These are phyloP conservation scores for Mycena chlorophos DNA, from an alignment of 768 basidiomycete species.

Conservation along the genomic window DNA sequence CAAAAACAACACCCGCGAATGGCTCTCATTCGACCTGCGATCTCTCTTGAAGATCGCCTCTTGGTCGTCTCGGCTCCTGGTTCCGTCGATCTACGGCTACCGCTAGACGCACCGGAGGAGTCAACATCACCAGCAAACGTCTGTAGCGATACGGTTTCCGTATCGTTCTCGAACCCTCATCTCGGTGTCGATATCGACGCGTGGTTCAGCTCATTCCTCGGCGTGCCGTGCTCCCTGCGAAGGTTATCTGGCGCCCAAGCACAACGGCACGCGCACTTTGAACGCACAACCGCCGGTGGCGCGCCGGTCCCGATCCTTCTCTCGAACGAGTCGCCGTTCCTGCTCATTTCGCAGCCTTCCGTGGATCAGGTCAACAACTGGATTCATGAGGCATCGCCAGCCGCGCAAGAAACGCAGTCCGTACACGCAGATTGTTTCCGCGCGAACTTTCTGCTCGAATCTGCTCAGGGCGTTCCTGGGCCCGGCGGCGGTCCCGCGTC, in stretches of 20 bases:
- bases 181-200: conserved; percentile 7
- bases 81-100: conserved; percentile 12
- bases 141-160: conserved; percentile 14
- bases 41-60: conserved; percentile 9
- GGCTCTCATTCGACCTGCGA: conserved; percentile 17
- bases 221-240: conserved; percentile 13
- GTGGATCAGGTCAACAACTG: conserved; percentile 22
- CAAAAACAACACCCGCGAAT: conserved; percentile 22
- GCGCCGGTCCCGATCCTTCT: conserved; percentile 22
- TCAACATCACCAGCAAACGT: conserved; percentile 8
- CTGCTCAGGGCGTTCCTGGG: neutral
- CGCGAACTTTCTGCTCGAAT: conserved; percentile 18
- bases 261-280: conserved; percentile 21
- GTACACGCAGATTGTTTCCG: conserved; percentile 21
- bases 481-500: neutral
- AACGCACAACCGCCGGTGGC: conserved; percentile 12
- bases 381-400: conserved; percentile 4
- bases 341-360: conserved; percentile 21
- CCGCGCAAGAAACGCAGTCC: neutral
- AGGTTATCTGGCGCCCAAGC: conserved; percentile 8
- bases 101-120: conserved; percentile 9
- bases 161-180: conserved; percentile 6
- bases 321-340: conserved; percentile 24
- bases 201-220: conserved; percentile 22
- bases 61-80: conserved; percentile 15